Base-by-base conservation (phyloP, 306 rosid genomes). In the Myrica gale region DNA sequence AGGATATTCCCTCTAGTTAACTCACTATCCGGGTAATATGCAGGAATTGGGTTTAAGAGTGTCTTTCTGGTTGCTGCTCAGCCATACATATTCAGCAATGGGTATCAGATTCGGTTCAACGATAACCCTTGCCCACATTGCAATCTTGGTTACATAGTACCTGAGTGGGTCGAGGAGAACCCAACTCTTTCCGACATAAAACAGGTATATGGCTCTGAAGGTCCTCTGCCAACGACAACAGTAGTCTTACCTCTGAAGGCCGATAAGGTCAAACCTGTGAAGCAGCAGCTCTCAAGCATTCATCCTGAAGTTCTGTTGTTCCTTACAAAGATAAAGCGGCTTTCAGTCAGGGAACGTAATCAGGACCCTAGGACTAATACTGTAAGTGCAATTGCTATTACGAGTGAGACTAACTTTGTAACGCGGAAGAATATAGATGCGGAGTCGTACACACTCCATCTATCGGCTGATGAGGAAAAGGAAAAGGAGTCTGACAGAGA, bases 11-110 rank as follows among this genome's bases (percentile, higher is more conserved):
- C 23, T 41, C 8, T 0, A 37, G 37, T 20, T n/a, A 55, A 72
- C 47, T 71, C 61, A 3, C 51, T 15, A 53, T 81, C 12, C 76
- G 71, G 6, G 74, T 12, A 20, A 76, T 74, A 55, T 77, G 79
- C 90, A 93, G 98, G 98, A n/a, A 93, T 93, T 61, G 96, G 96
- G 20, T 91, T 91, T 89, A 91, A 93, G 85, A 91, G 97, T 82
- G 98, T 93, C 4, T 93, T 93, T 79, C 81, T 93, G 71, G 83
- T 93, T 54, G 84, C 96, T 66, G 68, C 89, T 39, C 72, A 66
- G 46, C 97, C 98, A 2, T 88, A 88, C 60, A 89, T 93, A 44
- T 91, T 88, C 68, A 91, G 97, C 76, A 91, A 91, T 5, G 98
- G 96, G 52, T 93, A 93, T 79, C 92, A 89, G 63, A 93, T 91